Percentiles rank a stretch among this genome's conserved stretches.
These are phyloP conservation scores for Nakaseomyces sp. DNA, from an alignment of 1,139 yeast species.

Conservation along the genomic window DNA sequence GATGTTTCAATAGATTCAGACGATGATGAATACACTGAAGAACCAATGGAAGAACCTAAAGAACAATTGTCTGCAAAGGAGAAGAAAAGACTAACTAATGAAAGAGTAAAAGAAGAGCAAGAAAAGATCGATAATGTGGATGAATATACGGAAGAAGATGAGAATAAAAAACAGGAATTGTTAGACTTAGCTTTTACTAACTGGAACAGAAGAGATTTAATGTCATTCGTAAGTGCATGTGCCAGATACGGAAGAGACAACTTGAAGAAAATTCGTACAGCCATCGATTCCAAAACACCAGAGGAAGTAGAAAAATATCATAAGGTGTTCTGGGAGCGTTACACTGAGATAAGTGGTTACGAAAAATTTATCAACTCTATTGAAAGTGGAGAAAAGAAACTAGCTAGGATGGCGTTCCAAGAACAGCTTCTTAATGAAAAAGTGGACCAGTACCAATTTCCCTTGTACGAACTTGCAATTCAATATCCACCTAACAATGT, in stretches of 20 bases:
- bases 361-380: slow-evolving; percentile 81
- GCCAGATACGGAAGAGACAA: slow-evolving; percentile 72
- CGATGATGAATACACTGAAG: slow-evolving; percentile 31
- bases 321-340: slow-evolving; percentile 66
- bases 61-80: slow-evolving; percentile 25
- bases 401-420: slow-evolving; percentile 55
- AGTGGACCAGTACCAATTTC: slow-evolving; percentile 54
- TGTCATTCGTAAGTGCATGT: slow-evolving; percentile 71
- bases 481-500: slow-evolving; percentile 92
- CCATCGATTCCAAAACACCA: slow-evolving; percentile 57
- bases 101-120: slow-evolving; percentile 47
- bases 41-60: slow-evolving; percentile 28
- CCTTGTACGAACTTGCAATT: slow-evolving; percentile 65
- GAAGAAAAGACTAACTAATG: slow-evolving; percentile 31
- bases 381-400: slow-evolving; percentile 78
- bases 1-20: slow-evolving; percentile 31
- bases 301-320: slow-evolving; percentile 67
- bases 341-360: slow-evolving; percentile 67
- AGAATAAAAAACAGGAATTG: slow-evolving; percentile 49
- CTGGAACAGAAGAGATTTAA: slow-evolving; percentile 87
- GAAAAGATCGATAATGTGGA: slow-evolving; percentile 57
- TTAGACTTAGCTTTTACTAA: slow-evolving; percentile 59
- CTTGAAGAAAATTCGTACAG: slow-evolving; percentile 50
- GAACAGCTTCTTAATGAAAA: slow-evolving; percentile 57
- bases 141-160: slow-evolving; percentile 73